A percentile compares a stretch with the other conserved stretches of the same genome.
phyloP scores from a whole-genome alignment of 306 rosid genomes.

The Cucumis sativus region Cucumber_9930_V3 NC_026657.2:6575501-6576000 shows the following conservation, averaged over 20 bases:
- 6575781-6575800: constrained; percentile 25
- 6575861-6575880: constrained; percentile 37
- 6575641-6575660: too few species aligned
- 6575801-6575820: constrained; percentile 23
- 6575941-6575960: too few species aligned
- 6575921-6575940: neutral
- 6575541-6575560: constrained; percentile 23
- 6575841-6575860: constrained; percentile 35
- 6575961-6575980: neutral
- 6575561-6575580: neutral
- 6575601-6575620: neutral
- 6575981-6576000: neutral
- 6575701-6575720: neutral
- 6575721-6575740: constrained; percentile 18
- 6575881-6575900: constrained; percentile 20
- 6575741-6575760: constrained; percentile 16
- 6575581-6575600: too few species aligned
- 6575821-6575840: neutral
- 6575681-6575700: neutral
- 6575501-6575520: constrained; percentile 58
- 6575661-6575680: neutral
- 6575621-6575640: neutral
- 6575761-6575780: constrained; percentile 10
- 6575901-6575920: neutral
- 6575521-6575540: constrained; percentile 62